phyloP scores from a whole-genome alignment of 1,139 yeast species.

The Meyerozyma elateridarum region DNA sequence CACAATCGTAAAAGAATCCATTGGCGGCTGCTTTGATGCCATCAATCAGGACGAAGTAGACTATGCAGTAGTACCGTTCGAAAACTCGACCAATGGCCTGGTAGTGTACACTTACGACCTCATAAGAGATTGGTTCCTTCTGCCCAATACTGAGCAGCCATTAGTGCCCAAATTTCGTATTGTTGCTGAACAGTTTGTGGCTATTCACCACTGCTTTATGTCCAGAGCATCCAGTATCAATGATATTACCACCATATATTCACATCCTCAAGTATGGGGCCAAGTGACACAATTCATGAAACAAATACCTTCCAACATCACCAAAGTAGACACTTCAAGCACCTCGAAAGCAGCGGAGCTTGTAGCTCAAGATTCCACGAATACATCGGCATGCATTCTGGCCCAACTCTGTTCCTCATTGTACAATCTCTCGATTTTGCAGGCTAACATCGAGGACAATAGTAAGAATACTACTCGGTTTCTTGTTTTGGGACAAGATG shows the following conservation, averaged over 20 bases:
- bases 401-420: conserved; percentile 60
- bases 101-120: conserved; percentile 83
- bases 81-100: conserved; percentile 92
- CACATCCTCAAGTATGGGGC: conserved; percentile 99
- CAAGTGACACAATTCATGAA: conserved; percentile 61
- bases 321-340: conserved; percentile 62
- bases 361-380: conserved; percentile 39
- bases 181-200: conserved; percentile 75
- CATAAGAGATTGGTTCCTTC: conserved; percentile 58
- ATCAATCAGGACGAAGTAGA: conserved; percentile 47
- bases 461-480: conserved; percentile 81
- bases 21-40: conserved; percentile 61
- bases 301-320: conserved; percentile 29
- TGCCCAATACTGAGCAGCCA: conserved; percentile 5
- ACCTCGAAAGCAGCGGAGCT: conserved; percentile 81
- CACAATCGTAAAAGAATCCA: conserved; percentile 20
- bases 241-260: conserved; percentile 56
- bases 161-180: conserved; percentile 38
- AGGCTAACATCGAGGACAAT: conserved; percentile 61
- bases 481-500: conserved; percentile 49
- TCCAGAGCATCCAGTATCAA: conserved; percentile 41
- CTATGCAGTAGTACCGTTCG: conserved; percentile 84
- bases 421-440: conserved; percentile 55
- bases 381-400: conserved; percentile 43
- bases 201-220: conserved; percentile 75